Evolutionary conservation across 495 filamentous ascomycete species (phyloP).

Genomic region (Penicillium coprophilum): DNA sequence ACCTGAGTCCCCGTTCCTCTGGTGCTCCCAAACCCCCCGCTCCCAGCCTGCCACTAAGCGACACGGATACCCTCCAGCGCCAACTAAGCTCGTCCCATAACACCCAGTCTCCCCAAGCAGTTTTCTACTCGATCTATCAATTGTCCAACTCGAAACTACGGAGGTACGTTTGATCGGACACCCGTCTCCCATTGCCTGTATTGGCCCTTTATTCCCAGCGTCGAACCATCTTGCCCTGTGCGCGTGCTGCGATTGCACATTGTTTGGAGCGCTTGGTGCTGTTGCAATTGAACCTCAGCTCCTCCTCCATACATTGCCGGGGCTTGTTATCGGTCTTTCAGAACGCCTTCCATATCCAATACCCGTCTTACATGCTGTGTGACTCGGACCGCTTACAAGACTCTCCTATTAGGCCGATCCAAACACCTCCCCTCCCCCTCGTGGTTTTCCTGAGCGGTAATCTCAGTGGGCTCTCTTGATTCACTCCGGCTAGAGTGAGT

Average conservation of each 20-base stretch:
- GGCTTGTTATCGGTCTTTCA: conserved; percentile 1
- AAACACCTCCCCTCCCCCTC: conserved; percentile 31
- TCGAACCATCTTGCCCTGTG: conserved; percentile 26
- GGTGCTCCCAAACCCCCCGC: conserved; percentile 34
- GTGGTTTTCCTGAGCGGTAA: conserved; percentile 29
- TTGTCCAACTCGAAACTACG: conserved; percentile 18
- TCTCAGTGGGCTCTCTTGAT: conserved; percentile 21
- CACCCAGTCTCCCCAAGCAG: conserved; percentile 21
- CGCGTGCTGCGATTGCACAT: conserved; percentile 28
- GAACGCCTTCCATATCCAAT: not conserved
- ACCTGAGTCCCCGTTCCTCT: conserved; percentile 20
- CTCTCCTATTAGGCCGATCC: conserved; percentile 34
- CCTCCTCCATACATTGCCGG: not conserved
- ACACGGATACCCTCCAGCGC: conserved; percentile 45
- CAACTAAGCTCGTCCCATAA: conserved; percentile 36
- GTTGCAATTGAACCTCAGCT: conserved; percentile 17
- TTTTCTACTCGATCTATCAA: conserved; percentile 17
- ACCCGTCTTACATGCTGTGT: conserved; percentile 10
- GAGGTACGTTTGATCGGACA: conserved; percentile 22
- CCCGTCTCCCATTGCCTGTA: conserved; percentile 4
- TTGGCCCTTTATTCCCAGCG: conserved; percentile 14
- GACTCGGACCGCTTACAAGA: conserved; percentile 33
- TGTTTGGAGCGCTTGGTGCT: conserved; percentile 10
- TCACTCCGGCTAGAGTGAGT: conserved; percentile 44
- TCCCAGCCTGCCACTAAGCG: conserved; percentile 47